Base-by-base conservation (phyloP, 176 grass and related monocot species). In the Alopecurus myosuroides region DNA sequence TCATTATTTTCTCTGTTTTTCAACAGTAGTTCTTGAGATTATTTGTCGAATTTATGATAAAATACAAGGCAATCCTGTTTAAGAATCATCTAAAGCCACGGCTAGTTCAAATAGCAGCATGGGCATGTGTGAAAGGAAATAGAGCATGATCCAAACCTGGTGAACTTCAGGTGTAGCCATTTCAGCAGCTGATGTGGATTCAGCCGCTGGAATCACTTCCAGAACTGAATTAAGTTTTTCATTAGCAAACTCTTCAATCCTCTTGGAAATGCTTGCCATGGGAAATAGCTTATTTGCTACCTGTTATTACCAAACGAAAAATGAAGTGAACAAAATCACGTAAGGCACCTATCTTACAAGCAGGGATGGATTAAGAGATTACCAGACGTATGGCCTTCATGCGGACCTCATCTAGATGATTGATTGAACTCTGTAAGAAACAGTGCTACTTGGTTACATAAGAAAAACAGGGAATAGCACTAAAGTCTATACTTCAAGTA, bases 311-410 rank as follows among this genome's bases (percentile, higher is more conserved):
- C n/a, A 35, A 76, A 73, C n/a, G 61, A 73, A 23, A 94, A 85
- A 72, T 11, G 25, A 81, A 77, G 48, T 81, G 73, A 80, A 51
- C 2, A 82, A 75, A 87, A 57, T 62, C 79, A 44, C 69, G 37
- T 26, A 70, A 70, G 25, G 78, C 25, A 66, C 20, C 39, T 37
- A 42, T 69, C 37, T 58, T 41, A 84, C n/a, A 68, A 86, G 40
- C 30, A 85, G 11, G 11, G 29, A 20, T 81, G 12, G 70, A 57
- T 42, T 69, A 42, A 55, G 70, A 75, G 22, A 80, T 89, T 95
- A 98, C 95, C 92, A 98, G 85, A 68, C 95, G 95, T 93, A 94
- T 98, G 82, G 95, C 95, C 88, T 95, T 98, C 87, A 92, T 95
- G 74, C 95, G 86, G 48, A 98, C 93, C 76, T 95, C 95, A 75